Percentiles rank a stretch among this genome's conserved stretches.
These are phyloP conservation scores for Colletotrichum sp. DNA, from an alignment of 2,329 filamentous ascomycete genomes.

Conservation along the genomic window DNA sequence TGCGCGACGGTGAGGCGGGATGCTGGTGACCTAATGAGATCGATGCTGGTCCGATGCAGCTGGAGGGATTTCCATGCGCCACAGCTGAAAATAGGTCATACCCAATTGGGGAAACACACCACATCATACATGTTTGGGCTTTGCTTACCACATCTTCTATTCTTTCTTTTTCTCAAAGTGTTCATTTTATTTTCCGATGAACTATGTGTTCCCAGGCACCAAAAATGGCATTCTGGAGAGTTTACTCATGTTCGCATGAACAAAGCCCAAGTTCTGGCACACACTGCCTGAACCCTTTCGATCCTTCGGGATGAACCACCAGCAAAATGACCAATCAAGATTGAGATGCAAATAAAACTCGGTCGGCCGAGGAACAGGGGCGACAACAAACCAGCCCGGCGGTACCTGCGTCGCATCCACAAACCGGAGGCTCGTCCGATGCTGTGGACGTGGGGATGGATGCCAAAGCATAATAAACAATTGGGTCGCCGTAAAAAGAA, in stretches of 20 bases:
- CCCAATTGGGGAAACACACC: neutral
- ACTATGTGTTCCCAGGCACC: neutral
- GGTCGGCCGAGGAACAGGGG: neutral
- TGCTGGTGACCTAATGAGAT: neutral
- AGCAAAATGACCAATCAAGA: neutral
- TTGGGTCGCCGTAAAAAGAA: neutral
- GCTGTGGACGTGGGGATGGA: neutral
- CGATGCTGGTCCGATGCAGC: neutral
- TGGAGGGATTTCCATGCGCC: neutral
- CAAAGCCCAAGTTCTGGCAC: neutral
- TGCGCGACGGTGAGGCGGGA: neutral
- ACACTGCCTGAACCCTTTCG: neutral
- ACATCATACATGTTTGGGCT: neutral
- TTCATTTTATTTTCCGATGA: neutral
- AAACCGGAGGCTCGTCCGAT: neutral
- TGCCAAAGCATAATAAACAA: neutral
- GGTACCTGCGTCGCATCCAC: neutral
- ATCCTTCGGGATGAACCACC: neutral
- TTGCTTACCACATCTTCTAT: neutral
- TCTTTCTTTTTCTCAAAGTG: neutral
- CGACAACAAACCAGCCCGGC: neutral
- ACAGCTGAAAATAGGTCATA: constrained; percentile 3
- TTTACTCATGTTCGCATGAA: neutral
- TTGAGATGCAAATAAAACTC: neutral
- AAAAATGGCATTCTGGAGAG: neutral